Percentiles rank a stretch among this genome's conserved stretches.
Evolutionary conservation across 768 basidiomycete genomes (phyloP).

Genomic region (Russula ochroleuca): DNA sequence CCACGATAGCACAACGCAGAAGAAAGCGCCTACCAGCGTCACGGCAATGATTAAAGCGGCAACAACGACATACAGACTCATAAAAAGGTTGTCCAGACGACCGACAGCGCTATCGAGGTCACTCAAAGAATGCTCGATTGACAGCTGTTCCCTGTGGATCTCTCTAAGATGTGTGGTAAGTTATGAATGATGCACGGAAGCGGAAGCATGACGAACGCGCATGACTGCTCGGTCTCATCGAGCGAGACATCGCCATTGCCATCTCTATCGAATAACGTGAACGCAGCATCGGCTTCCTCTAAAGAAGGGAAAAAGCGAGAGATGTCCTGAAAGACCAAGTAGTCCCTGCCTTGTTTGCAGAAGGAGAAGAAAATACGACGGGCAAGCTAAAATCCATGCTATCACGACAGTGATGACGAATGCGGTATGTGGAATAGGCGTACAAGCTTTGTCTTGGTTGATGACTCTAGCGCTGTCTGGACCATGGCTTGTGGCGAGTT

Average conservation of each 20-base stretch:
- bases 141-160: conserved; percentile 79
- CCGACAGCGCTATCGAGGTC: conserved; percentile 89
- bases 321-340: conserved; percentile 64
- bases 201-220: conserved; percentile 42
- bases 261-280: conserved; percentile 66
- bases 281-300: conserved; percentile 66
- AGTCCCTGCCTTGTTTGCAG: conserved; percentile 53
- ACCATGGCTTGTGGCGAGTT: conserved; percentile 82
- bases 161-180: conserved; percentile 43
- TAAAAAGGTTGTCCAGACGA: conserved; percentile 79
- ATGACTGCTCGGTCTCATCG: conserved; percentile 73
- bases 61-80: conserved; percentile 71
- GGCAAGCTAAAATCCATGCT: conserved; percentile 52
- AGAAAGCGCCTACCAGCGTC: conserved; percentile 51
- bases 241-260: conserved; percentile 65
- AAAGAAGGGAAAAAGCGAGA: conserved; percentile 59
- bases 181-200: conserved; percentile 1
- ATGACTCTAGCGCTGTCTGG: conserved; percentile 68
- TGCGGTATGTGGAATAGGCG: conserved; percentile 18
- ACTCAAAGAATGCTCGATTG: conserved; percentile 80
- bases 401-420: conserved; percentile 5
- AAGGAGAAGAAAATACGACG: conserved; percentile 86
- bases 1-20: conserved; percentile 5
- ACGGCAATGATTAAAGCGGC: conserved; percentile 77
- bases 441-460: conserved; percentile 74